Base-by-base conservation (phyloP, 2,329 filamentous ascomycete genomes). In the Pseudocercospora musae region DNA sequence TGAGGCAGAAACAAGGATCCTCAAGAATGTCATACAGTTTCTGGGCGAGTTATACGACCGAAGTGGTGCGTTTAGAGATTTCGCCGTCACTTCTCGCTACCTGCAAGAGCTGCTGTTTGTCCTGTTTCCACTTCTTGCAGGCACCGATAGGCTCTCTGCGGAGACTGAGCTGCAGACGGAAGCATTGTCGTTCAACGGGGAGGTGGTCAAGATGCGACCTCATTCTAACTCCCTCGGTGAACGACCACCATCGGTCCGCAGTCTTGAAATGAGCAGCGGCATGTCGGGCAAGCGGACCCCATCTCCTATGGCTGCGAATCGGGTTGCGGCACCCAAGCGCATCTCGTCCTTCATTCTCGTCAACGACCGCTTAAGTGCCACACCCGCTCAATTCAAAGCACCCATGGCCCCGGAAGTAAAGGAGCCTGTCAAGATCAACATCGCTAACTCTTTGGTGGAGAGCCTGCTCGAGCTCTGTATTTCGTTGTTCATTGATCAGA, bases 291-390 rank as follows among this genome's bases (percentile, higher is more conserved):
- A 79, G 56, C 70, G 71, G 3, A 73, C 69, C 4, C 71, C 71
- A 20, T 73, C 72, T 21, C 72, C 72, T 2, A 59, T 67, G 57
- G 52, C 70, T 11, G 67, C 63, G 2, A 72, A 72, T 49, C 75
- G 82, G 63, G 86, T 88, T 0, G 85, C 87, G 6, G 85, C 87
- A 20, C 81, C 96, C 25, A 87, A 89, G 33, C 87, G 93, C 69
- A 89, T 91, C 1, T 97, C 94, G 0, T 97, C 94, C 0, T 99
- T 98, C 74, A 88, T 98, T 29, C 84, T 99, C 1, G 82, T 99
- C 21, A 92, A 90, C 5, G 85, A 90, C 0, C 82, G 84, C 9
- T 78, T 85, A 56, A 78, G 79, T 1, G 84, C 86, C 1, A 87
- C 85, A 11, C 80, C 85, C 37, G 84, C 88, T 13, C 85, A 85